A percentile compares a stretch with the other conserved stretches of the same genome.
phyloP scores from a whole-genome alignment of 768 basidiomycete species.

The Suillus brevipes region DNA sequence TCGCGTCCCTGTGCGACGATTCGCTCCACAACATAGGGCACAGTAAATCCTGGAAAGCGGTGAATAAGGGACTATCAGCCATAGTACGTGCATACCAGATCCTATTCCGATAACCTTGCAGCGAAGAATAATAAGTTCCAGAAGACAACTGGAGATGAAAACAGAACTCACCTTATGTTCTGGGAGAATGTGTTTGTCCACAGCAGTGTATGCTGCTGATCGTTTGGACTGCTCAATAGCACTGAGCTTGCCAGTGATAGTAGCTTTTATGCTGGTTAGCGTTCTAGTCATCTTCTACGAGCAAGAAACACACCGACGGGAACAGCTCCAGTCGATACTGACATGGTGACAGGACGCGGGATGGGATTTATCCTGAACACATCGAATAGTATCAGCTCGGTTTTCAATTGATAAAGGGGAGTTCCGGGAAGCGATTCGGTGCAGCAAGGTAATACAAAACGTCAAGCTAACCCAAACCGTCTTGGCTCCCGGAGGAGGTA shows the following conservation, averaged over 20 bases:
- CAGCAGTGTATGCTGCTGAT: slow-evolving; percentile 91
- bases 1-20: slow-evolving; percentile 81
- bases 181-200: slow-evolving; percentile 82
- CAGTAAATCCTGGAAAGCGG: slow-evolving; percentile 71
- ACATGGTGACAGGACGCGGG: slow-evolving; percentile 15
- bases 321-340: slow-evolving; percentile 2
- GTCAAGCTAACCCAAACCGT: slow-evolving; percentile 1
- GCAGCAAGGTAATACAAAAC: no score
- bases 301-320: slow-evolving; percentile 13
- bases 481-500: no score
- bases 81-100: slow-evolving; percentile 50
- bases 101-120: slow-evolving; percentile 82
- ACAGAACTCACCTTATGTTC: slow-evolving; percentile 71
- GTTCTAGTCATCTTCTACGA: not conserved
- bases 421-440: slow-evolving; percentile 2
- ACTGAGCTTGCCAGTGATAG: slow-evolving; percentile 36
- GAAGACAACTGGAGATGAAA: not conserved
- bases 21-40: slow-evolving; percentile 95
- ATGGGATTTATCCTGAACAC: slow-evolving; percentile 14
- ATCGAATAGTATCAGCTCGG: not conserved
- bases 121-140: slow-evolving; percentile 5
- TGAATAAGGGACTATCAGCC: not conserved
- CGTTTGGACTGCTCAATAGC: slow-evolving; percentile 81
- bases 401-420: slow-evolving; percentile 6
- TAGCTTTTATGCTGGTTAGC: slow-evolving; percentile 4